Percentiles rank a stretch among this genome's conserved stretches.
Evolutionary conservation across 176 grass and related monocot species (phyloP).

Genomic region (Neostapfia colusana): DNA sequence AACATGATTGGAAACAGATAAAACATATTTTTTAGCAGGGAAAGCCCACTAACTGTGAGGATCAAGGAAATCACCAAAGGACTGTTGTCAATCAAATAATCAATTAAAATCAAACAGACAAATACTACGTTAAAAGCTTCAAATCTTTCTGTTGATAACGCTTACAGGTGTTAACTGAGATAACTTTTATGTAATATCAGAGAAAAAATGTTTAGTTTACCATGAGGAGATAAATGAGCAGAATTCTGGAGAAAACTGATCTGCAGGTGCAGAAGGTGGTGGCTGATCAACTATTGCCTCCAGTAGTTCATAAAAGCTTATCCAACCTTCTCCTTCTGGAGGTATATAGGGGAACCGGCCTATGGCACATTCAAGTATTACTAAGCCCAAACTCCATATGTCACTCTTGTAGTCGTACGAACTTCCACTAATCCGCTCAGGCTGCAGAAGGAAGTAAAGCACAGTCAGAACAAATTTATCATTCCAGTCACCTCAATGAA

Average conservation of each 20-base stretch:
- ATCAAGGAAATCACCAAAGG: not conserved
- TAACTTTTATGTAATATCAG: constrained; percentile 20
- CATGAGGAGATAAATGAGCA: constrained; percentile 92
- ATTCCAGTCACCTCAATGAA: constrained; percentile 17
- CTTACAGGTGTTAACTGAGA: not conserved
- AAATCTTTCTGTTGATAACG: not conserved
- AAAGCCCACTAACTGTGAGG: not conserved
- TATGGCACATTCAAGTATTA: constrained; percentile 96
- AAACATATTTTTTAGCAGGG: not conserved
- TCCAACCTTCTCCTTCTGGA: constrained; percentile 71
- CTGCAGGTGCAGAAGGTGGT: constrained; percentile 81
- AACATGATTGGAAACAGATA: not conserved
- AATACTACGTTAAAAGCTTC: not conserved
- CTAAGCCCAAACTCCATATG: constrained; percentile 97
- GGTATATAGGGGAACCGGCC: constrained; percentile 89
- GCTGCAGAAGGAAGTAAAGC: constrained; percentile 58
- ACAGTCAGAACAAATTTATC: constrained; percentile 30
- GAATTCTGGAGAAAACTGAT: constrained; percentile 97
- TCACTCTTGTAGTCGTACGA: constrained; percentile 97
- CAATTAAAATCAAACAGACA: not conserved
- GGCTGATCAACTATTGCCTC: constrained; percentile 99
- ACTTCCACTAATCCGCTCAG: constrained; percentile 89
- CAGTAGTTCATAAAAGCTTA: constrained; percentile 95
- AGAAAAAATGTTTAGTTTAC: constrained; percentile 42
- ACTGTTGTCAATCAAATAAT: not conserved